These are phyloP conservation scores for Yarrowia osloensis DNA, from an alignment of 805 yeast species.

Conservation along the genomic window DNA sequence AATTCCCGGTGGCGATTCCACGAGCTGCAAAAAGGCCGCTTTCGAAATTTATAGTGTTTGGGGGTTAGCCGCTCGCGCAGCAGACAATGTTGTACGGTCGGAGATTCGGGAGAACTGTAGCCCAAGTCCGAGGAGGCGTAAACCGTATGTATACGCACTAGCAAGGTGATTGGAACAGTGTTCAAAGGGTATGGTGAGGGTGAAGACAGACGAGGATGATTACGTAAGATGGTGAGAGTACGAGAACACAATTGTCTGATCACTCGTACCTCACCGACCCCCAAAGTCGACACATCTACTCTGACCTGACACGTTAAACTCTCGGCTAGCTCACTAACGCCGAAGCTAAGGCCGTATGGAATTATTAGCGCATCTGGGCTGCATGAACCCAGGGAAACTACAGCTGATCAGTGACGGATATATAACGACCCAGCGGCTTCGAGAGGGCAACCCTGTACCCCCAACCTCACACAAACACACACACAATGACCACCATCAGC, in stretches of 20 bases:
- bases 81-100: not conserved
- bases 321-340: slow-evolving; percentile 3
- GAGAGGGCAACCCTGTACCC: no score
- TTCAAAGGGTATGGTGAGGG: no score
- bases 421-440: not conserved
- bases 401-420: not conserved
- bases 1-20: no score
- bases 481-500: slow-evolving; percentile 5
- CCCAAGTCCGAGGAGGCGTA: no score
- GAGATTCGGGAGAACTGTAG: not conserved
- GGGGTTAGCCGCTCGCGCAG: not conserved
- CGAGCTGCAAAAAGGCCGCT: no score
- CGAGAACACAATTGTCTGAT: no score
- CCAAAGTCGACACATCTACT: not conserved
- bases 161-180: no score
- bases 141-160: no score
- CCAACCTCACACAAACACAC: not conserved
- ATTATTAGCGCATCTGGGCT: slow-evolving; percentile 9
- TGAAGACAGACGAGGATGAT: no score
- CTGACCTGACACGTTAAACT: not conserved
- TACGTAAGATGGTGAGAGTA: no score
- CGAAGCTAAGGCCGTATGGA: not conserved
- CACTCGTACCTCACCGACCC: not conserved
- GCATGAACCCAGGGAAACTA: not conserved
- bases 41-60: no score